phyloP scores from a whole-genome alignment of 2,329 filamentous ascomycete genomes.

The Pseudovirgaria hyperparasitica region DNA sequence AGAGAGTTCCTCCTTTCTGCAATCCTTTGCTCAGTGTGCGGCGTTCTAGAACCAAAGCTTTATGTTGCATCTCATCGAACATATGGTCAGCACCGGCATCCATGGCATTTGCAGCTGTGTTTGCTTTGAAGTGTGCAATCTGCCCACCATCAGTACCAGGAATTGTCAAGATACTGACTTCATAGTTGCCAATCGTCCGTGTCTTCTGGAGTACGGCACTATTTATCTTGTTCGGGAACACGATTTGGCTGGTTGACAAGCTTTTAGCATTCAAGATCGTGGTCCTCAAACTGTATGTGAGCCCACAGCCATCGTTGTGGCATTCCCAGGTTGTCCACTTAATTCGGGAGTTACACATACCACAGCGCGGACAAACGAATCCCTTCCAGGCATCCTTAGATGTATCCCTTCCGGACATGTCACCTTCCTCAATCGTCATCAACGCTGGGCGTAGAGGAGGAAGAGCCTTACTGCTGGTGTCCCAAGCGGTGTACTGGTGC shows the following conservation, averaged over 20 bases:
- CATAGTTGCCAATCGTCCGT: too few species aligned
- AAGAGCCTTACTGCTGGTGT: conserved; percentile 23
- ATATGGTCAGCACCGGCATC: conserved; percentile 47
- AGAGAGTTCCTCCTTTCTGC: conserved; percentile 33
- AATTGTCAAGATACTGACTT: conserved; percentile 33
- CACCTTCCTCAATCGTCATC: conserved; percentile 24
- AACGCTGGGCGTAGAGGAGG: conserved; percentile 28
- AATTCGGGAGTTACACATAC: conserved; percentile 46
- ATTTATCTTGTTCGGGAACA: conserved; percentile 20
- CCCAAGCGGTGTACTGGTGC: conserved; percentile 35
- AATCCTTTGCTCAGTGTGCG: conserved; percentile 7
- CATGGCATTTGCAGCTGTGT: conserved; percentile 37
- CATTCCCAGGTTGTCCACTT: conserved; percentile 53
- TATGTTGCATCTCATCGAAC: conserved; percentile 35
- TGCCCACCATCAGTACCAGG: conserved; percentile 31
- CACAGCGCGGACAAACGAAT: conserved; percentile 53
- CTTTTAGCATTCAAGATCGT: conserved; percentile 13
- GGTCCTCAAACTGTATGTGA: conserved; percentile 23
- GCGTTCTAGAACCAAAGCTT: conserved; percentile 23
- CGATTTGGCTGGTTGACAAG: conserved; percentile 19
- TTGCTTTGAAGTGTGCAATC: conserved; percentile 46
- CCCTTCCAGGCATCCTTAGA: conserved; percentile 45
- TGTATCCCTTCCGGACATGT: conserved; percentile 32
- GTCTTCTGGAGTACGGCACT: too few species aligned
- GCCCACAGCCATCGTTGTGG: conserved; percentile 38